These are phyloP conservation scores for Theobroma cacao DNA, from an alignment of 345 rosid species.

Conservation along the genomic window DNA sequence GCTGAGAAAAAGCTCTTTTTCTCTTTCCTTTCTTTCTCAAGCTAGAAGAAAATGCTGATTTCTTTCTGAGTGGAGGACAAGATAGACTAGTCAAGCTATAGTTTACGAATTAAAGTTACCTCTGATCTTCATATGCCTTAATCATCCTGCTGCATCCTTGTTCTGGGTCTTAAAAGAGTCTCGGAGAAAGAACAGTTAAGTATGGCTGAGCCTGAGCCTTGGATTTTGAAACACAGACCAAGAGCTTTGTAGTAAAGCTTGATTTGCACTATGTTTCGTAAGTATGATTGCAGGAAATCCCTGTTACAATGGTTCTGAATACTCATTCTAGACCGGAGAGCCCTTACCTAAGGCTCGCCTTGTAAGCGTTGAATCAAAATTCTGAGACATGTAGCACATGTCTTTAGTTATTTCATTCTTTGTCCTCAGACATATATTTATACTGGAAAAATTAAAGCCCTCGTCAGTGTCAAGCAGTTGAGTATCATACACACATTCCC, in stretches of 20 bases:
- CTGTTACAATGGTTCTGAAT: neutral
- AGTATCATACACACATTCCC: conserved; percentile 14
- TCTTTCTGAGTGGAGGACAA: too few relatives aligned
- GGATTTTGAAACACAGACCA: neutral
- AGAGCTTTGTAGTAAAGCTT: neutral
- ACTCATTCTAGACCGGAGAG: neutral
- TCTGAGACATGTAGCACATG: too few relatives aligned
- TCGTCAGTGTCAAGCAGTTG: conserved; percentile 13
- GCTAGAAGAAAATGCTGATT: neutral
- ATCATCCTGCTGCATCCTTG: neutral
- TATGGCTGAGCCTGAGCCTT: neutral
- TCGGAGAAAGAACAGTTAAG: neutral
- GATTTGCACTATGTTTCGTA: neutral
- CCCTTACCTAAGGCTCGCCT: neutral
- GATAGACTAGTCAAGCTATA: neutral
- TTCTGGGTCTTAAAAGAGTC: neutral
- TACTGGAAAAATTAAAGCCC: neutral
- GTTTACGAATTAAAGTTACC: neutral
- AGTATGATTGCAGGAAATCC: neutral
- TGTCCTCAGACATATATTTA: neutral
- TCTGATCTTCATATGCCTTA: neutral
- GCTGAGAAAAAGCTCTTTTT: conserved; percentile 1
- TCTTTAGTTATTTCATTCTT: neutral
- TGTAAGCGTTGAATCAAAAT: neutral
- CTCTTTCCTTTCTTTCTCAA: neutral